Evolutionary conservation across 805 yeast genomes (phyloP), one percentile per base, ranked within the genome.

Genomic region (Yamadazyma endophytica): DNA sequence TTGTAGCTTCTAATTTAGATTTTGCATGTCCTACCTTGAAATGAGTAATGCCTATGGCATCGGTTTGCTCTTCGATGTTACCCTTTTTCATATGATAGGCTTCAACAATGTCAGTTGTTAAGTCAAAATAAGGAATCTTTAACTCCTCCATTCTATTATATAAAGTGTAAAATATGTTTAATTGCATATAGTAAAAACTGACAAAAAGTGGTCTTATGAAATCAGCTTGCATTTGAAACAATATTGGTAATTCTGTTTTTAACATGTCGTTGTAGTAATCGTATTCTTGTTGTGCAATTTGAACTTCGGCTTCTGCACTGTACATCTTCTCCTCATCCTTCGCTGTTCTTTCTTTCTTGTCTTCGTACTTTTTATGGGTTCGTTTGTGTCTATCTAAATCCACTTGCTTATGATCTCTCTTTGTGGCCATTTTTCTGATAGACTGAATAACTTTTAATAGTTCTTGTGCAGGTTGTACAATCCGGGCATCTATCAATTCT

Each of bases 211-310:
- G 98, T 52, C 79, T 82, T 54, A 92, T 89, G 54, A 92, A 87
- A 49, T 88, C 92, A 4, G 88, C 84, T 59, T 92, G 96, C 60
- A 92, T 69, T 49, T 75, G 77, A 61, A 92, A 92, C 54, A 92
- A 67, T 26, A 83, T 64, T 14, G 98, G 98, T 39, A 92, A 68
- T 58, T 92, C 97, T 22, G 71, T 76, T 63, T 89, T 90, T 60
- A 94, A 70, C 86, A 92, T 78, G 42, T 92, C 94, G 61, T 92
- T 94, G 67, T 84, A 92, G 65, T 90, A 92, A 56, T 90, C 95
- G 60, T 77, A 92, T 59, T 92, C 98, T 60, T 92, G 95, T 53
- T 83, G 89, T 4, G 98, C 97, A 46, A 86, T 74, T 46, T 81
- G 86, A 40, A 86, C 77, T 35, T 86, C 94, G 17, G 89, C 90